Percentiles rank a stretch among this genome's conserved stretches.
phyloP scores from a whole-genome alignment of 2,329 filamentous ascomycete species.

The Fusarium hostae region DNA sequence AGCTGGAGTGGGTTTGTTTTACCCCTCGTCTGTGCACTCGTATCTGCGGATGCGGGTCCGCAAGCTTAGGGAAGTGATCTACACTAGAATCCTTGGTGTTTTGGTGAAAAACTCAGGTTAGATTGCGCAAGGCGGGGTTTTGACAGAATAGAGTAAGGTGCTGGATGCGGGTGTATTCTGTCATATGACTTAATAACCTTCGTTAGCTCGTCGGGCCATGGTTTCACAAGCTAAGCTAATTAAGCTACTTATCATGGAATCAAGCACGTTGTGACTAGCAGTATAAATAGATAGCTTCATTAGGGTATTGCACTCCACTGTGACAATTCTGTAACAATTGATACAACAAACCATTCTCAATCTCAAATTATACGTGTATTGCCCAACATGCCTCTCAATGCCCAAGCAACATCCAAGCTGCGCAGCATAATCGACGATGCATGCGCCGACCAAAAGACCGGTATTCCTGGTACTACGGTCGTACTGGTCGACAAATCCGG shows the following conservation, averaged over 20 bases:
- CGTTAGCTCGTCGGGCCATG: background rate
- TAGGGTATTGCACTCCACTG: no score
- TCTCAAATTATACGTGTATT: background rate
- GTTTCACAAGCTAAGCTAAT: background rate
- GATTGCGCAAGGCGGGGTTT: background rate
- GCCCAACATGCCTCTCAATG: conserved; percentile 31
- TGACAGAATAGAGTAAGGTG: background rate
- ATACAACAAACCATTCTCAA: background rate
- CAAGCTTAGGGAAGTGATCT: background rate
- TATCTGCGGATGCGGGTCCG: conserved; percentile 34
- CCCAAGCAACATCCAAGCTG: conserved; percentile 25
- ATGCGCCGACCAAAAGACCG: conserved; percentile 50
- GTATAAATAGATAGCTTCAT: conserved; percentile 13
- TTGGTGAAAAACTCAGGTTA: background rate
- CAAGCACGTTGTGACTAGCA: background rate
- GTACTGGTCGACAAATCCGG: conserved; percentile 61
- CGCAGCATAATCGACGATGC: conserved; percentile 51
- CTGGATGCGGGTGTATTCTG: background rate
- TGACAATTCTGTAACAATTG: no score
- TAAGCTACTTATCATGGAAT: background rate
- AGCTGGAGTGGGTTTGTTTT: background rate
- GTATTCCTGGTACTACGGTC: conserved; percentile 58
- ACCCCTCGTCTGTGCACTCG: conserved; percentile 1
- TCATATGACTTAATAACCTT: background rate
- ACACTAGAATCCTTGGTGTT: background rate